Base-by-base conservation (phyloP, 2,329 filamentous ascomycete genomes). In the Epichloe hybrida region DNA sequence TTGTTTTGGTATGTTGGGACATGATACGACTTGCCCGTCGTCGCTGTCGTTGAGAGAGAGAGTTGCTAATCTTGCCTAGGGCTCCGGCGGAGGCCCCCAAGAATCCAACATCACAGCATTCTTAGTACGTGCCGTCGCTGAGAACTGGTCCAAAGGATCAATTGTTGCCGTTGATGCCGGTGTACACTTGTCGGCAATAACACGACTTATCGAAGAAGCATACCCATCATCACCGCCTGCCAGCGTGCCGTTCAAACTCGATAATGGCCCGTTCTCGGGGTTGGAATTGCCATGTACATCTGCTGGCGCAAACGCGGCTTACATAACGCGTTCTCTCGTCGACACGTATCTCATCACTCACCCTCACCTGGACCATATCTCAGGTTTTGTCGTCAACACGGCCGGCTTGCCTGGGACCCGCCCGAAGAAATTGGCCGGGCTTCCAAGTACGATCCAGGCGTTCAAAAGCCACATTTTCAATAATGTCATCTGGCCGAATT, bases 391-490 rank as follows among this genome's bases (percentile, higher is more conserved):
- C 35, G 84, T 97, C 64, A 97, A 97, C 66, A 96, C 91, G 0
- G 90, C 93, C 5, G 84, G 86, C 3, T 79, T 94, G 20, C 84
- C 88, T 34, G 86, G 86, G 34, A 80, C 84, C 2, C 80, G 83
- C 31, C 88, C 89, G 0, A 98, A 97, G 67, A 81, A 85, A 23
- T 73, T 98, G 13, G 89, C 91, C 1, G 91, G 86, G 0, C 71
- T 97, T 4, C 88, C 90, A 0, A 84, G 81, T 31, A 95, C 91
- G n/a, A 90, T 98, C 48, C 77, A 88, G 44, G 90, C 91, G 0
- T 83, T 98, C 67, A 97, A 95, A 65, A 81, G 75, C 0, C 90
- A 98, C 67, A 88, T 98, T 53, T 98, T 98, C 72, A 98, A 98
- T 68, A 94, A 96, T 61, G 73, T 95, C 52, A 95, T 97, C 50